phyloP scores from a whole-genome alignment of 2,329 filamentous ascomycete genomes.

The Lachnellula hyalina region DNA sequence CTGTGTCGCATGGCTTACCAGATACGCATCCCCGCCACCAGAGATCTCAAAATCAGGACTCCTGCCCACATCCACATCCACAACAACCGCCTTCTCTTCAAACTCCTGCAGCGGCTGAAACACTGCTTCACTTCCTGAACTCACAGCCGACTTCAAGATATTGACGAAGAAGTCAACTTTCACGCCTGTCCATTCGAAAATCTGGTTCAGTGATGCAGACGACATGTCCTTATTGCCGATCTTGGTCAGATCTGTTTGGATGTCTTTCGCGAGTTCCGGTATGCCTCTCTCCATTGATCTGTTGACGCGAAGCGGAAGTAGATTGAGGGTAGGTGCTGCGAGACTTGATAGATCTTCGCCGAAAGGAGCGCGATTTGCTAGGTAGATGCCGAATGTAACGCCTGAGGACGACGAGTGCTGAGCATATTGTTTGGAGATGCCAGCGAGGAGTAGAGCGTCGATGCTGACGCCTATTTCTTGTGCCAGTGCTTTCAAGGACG shows the following conservation, averaged over 20 bases:
- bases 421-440: constrained; percentile 48
- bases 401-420: constrained; percentile 26
- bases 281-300: constrained; percentile 33
- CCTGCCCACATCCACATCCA: constrained; percentile 2
- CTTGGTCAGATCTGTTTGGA: constrained; percentile 63
- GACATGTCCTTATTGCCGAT: constrained; percentile 54
- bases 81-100: constrained; percentile 7
- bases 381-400: constrained; percentile 71
- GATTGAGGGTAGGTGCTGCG: constrained; percentile 67
- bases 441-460: constrained; percentile 72
- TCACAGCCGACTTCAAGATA: constrained; percentile 49
- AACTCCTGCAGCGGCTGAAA: constrained; percentile 12
- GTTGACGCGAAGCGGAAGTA: constrained; percentile 65
- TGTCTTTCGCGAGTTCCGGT: constrained; percentile 46
- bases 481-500: constrained; percentile 37
- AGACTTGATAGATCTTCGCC: constrained; percentile 44
- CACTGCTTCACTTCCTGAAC: not conserved
- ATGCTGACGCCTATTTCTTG: constrained; percentile 54
- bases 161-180: constrained; percentile 72
- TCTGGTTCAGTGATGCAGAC: constrained; percentile 62
- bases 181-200: constrained; percentile 69
- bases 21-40: constrained; percentile 14
- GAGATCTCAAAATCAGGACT: not conserved
- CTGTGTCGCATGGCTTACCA: constrained; percentile 15
- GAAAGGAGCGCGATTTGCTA: constrained; percentile 65